Percentiles rank a stretch among this genome's conserved stretches.
Evolutionary conservation across 352 stramenopile genomes (phyloP).

Genomic region (Globisporangium middletonii): DNA sequence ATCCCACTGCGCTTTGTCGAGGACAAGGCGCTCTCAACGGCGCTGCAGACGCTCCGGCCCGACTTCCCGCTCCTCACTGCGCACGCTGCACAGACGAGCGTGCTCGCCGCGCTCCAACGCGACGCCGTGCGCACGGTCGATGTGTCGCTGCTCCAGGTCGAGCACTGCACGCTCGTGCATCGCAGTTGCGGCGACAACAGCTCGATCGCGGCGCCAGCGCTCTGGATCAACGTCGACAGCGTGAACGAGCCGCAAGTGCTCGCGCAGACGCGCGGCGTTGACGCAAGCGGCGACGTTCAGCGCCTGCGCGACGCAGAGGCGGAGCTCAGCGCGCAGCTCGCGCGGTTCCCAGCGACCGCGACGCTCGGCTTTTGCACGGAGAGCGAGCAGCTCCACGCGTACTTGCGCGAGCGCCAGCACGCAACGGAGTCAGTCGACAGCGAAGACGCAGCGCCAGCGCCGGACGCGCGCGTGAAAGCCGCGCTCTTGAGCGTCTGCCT

Average conservation of each 20-base stretch:
- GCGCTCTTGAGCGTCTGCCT: slow-evolving; percentile 22
- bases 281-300: neutral
- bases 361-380: slow-evolving; percentile 5
- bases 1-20: slow-evolving; percentile 31
- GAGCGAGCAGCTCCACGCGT: neutral
- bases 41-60: slow-evolving; percentile 21
- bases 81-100: slow-evolving; percentile 11
- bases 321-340: neutral
- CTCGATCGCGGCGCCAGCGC: too few species aligned
- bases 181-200: neutral
- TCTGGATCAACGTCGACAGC: slow-evolving; percentile 6
- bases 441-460: neutral
- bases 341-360: neutral
- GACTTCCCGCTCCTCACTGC: slow-evolving; percentile 17
- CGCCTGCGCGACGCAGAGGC: neutral
- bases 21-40: slow-evolving; percentile 27
- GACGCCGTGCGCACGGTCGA: slow-evolving; percentile 8
- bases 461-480: neutral
- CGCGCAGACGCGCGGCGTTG: neutral
- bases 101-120: slow-evolving; percentile 20
- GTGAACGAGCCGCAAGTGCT: slow-evolving; percentile 4
- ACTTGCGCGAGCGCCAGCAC: slow-evolving; percentile 2
- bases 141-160: slow-evolving; percentile 11
- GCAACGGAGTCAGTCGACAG: neutral
- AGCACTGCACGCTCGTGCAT: slow-evolving; percentile 27